phyloP scores from a whole-genome alignment of 768 basidiomycete genomes.

The Hygrocybe coccinea region DNA sequence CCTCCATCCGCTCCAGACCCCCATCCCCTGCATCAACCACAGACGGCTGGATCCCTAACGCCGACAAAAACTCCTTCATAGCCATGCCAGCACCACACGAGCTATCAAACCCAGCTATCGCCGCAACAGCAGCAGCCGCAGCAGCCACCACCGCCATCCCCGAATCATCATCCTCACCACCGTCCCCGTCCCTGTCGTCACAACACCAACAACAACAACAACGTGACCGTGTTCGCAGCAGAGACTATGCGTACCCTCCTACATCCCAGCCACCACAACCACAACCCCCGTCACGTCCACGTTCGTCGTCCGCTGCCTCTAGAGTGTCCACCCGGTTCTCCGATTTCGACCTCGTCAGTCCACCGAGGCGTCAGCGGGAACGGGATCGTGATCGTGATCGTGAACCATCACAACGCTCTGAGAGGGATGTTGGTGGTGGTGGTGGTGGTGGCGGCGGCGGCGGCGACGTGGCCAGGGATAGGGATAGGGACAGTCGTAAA shows the following conservation, averaged over 20 bases:
- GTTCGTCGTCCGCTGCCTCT: slow-evolving; percentile 27
- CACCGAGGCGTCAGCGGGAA: slow-evolving; percentile 18
- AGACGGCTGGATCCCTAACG: slow-evolving; percentile 48
- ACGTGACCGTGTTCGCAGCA: background rate
- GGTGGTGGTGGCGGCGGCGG: background rate
- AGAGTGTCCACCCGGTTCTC: slow-evolving; percentile 34
- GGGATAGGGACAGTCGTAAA: too few species aligned
- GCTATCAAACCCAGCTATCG: slow-evolving; percentile 24
- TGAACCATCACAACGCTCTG: too few species aligned
- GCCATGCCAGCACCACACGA: slow-evolving; percentile 50
- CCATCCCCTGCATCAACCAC: slow-evolving; percentile 29
- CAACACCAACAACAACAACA: background rate
- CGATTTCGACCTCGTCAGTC: slow-evolving; percentile 35
- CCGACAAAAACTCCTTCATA: slow-evolving; percentile 37
- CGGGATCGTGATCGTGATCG: background rate
- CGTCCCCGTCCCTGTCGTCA: background rate
- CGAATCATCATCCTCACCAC: background rate
- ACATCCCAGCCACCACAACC: slow-evolving; percentile 1
- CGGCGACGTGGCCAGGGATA: too few species aligned
- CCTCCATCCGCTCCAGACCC: slow-evolving; percentile 14
- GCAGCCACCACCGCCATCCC: background rate
- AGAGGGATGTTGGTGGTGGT: too few species aligned
- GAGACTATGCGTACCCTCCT: slow-evolving; percentile 2
- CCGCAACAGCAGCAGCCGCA: background rate
- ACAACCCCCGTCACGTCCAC: slow-evolving; percentile 5